Base-by-base conservation (phyloP, 768 basidiomycete species). In the Boletus tylopilopsis region DNA sequence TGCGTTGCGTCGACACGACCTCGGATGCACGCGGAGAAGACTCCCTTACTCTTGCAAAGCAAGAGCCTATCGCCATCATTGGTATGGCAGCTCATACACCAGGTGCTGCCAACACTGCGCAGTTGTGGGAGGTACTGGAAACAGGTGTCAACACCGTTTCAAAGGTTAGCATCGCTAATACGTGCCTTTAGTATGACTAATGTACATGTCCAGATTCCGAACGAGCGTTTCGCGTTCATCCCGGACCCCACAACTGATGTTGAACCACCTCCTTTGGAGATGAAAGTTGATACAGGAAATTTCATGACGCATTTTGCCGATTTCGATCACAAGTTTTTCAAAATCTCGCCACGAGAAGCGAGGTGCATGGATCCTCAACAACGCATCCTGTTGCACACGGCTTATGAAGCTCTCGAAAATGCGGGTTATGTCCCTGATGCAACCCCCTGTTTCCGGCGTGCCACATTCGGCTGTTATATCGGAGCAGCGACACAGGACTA, bases 351-450 rank as follows among this genome's bases (percentile, higher is more conserved):
- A 2, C 77, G 87, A 6, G 87, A 89, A 64, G 86, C 87, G 13
- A 78, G 70, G 51, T 79, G 73, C 62, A 88, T 88, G 85, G 84
- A 88, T 58, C 86, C 87, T 7, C 86, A 88, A 55, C 85, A 87
- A 54, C 76, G 87, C 5, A 56, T 89, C 29, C 68, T 89, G 5
- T 72, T 89, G 15, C 84, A 84, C 33, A 74, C 78, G 3, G 83
- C 82, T 5, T 78, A 85, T 45, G 76, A 84, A 49, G 87, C 87
- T 0, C 70, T 89, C 5, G 85, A 88, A 60, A 74, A 80, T 51
- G 76, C 85, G 5, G 87, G 87, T 0, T 88, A 84, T 58, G 78
- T 85, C 13, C 84, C 85, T 1, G 67, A 78, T 42, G 71, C 77
- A 2, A 82, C 81, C 0, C 65, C 72, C 6, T 71, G 74, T 4